Percentiles rank a stretch among this genome's conserved stretches.
Conservation (phyloP, 768 basidiomycete genomes). For the Suillus subalutaceus region DNA sequence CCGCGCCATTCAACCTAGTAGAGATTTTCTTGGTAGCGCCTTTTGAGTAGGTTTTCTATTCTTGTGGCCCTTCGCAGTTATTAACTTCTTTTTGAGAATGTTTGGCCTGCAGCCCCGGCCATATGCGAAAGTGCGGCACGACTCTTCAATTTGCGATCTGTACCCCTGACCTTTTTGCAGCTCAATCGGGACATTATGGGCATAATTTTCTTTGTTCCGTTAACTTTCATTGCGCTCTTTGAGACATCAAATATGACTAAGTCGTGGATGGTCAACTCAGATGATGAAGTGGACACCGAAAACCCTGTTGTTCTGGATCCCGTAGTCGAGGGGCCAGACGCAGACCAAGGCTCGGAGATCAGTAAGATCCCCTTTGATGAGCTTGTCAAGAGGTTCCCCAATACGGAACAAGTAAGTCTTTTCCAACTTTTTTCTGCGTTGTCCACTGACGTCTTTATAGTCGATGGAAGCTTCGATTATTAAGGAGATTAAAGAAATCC, state of each 20-base stretch:
- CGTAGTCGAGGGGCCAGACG: slow-evolving; percentile 55
- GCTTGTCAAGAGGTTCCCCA: slow-evolving; percentile 71
- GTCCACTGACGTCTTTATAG: slow-evolving; percentile 37
- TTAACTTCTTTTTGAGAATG: slow-evolving; percentile 34
- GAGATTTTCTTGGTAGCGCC: slow-evolving; percentile 83
- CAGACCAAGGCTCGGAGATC: slow-evolving; percentile 60
- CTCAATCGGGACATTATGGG: slow-evolving; percentile 82
- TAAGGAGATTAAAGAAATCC: slow-evolving; percentile 62
- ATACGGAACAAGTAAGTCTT: slow-evolving; percentile 65
- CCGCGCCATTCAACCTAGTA: slow-evolving; percentile 90
- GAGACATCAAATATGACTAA: slow-evolving; percentile 63
- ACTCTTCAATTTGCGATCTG: not conserved
- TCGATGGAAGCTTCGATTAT: slow-evolving; percentile 72
- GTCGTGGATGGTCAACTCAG: slow-evolving; percentile 64
- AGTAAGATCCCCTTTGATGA: slow-evolving; percentile 72
- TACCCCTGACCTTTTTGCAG: slow-evolving; percentile 35
- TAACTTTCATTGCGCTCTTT: slow-evolving; percentile 71
- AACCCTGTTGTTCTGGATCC: slow-evolving; percentile 61
- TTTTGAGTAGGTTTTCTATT: slow-evolving; percentile 65
- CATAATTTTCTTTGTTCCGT: slow-evolving; percentile 78
- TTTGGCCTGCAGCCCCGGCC: slow-evolving; percentile 47
- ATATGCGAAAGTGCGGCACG: slow-evolving; percentile 58
- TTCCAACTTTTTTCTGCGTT: slow-evolving; percentile 12
- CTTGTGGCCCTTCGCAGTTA: slow-evolving; percentile 3
- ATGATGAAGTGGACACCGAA: slow-evolving; percentile 62